Evolutionary conservation across 305 asterid species (phyloP), one percentile per base, ranked within the genome.

Genomic region (Petunia hybrid): DNA sequence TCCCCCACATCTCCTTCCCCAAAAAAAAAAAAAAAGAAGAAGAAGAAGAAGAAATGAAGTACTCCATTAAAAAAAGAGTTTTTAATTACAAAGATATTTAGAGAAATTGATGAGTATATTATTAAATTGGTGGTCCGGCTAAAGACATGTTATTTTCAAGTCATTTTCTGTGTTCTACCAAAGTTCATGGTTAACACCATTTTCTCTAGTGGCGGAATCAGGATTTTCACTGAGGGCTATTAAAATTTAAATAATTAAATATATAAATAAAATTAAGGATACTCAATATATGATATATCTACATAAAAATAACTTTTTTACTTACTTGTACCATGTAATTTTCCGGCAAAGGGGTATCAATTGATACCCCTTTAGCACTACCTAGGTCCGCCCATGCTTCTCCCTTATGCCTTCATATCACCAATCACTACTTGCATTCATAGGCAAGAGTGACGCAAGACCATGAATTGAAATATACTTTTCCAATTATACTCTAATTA

Each of bases 91-190:
- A 56, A 51, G 46, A 35, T 51, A 35, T 53, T 74, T 46, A n/a
- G 76, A 42, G 64, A 63, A 22, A 16, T 77, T 80, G 35, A 51
- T 36, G 43, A 61, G 73, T 77, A 42, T 62, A 81, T 77, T 71
- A 84, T 81, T 22, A 22, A 22, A 22, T 22, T 81, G 85, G 85
- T 81, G 85, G 87, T 56, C 85, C 60, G 70, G 46, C 42, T 13
- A 60, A 64, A 14, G 59, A 56, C 59, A 42, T 16, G 48, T 56
- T 59, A 36, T 63, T 69, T 62, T 81, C 80, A 80, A 1, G 84
- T 80, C 82, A 36, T 66, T 76, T 80, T 84, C 85, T 60, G 31
- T 43, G 71, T 63, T 80, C 48, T 38, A 65, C 56, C 12, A 9
- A 69, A 51, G 38, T 62, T 71, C 6, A 31, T 38, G 5, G 68